A percentile compares a stretch with the other conserved stretches of the same genome.
These are phyloP conservation scores for Madurella fahalii DNA, from an alignment of 2,329 filamentous ascomycete species.

Conservation along the genomic window DNA sequence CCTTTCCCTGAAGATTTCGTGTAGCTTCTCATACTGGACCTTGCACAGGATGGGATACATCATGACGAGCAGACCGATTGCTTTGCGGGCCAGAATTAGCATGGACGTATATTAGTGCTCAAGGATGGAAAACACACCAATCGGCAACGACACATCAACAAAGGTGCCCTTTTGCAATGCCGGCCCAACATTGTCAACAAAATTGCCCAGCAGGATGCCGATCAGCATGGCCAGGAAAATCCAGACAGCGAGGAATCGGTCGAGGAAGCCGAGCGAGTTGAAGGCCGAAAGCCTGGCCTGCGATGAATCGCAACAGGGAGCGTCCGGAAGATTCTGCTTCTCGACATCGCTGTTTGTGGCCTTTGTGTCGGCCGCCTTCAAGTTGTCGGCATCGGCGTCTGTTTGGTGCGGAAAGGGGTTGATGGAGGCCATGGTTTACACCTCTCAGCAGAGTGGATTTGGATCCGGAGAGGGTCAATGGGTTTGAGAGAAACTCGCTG, in stretches of 20 bases:
- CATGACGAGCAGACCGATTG: constrained; percentile 79
- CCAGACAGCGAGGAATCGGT: constrained; percentile 65
- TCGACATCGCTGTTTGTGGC: constrained; percentile 4
- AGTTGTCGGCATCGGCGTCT: neutral
- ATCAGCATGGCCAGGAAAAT: constrained; percentile 75
- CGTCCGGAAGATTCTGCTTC: neutral
- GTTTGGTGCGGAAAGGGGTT: neutral
- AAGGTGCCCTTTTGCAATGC: constrained; percentile 68
- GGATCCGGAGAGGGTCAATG: neutral
- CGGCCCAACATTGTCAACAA: constrained; percentile 58
- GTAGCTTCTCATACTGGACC: constrained; percentile 71
- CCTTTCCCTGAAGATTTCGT: constrained; percentile 57
- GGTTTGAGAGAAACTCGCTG: neutral
- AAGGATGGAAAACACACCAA: constrained; percentile 24
- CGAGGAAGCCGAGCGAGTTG: constrained; percentile 54
- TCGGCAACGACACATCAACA: constrained; percentile 45
- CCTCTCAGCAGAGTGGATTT: neutral
- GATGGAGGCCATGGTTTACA: constrained; percentile 11
- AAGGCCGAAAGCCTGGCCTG: constrained; percentile 38
- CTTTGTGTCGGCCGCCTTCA: neutral
- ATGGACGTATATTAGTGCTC: neutral
- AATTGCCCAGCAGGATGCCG: constrained; percentile 73
- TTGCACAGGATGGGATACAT: constrained; percentile 94
- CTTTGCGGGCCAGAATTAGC: constrained; percentile 37
- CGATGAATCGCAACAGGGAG: neutral